Evolutionary conservation across 805 yeast species (phyloP).

Genomic region (Kluyveromyces dobzhanskii): DNA sequence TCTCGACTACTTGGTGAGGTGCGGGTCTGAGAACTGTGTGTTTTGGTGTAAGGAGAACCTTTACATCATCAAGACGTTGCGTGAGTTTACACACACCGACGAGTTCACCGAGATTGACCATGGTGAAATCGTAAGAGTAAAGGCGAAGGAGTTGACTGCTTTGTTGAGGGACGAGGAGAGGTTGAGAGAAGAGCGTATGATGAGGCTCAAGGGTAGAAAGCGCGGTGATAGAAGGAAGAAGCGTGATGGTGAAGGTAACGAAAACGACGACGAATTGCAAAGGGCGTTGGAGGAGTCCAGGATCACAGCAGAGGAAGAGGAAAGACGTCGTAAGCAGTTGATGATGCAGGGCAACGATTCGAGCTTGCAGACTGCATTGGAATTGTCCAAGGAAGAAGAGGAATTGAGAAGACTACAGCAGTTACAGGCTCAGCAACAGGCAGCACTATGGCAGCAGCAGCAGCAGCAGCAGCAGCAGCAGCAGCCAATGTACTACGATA

Average conservation of each 20-base stretch:
- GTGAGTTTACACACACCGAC: conserved; percentile 82
- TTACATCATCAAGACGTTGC: conserved; percentile 78
- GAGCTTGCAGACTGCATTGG: conserved; percentile 25
- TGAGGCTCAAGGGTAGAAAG: conserved; percentile 29
- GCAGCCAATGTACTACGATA: conserved; percentile 26
- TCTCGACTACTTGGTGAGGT: conserved; percentile 78
- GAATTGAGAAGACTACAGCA: conserved; percentile 25
- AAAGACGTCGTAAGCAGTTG: conserved; percentile 38
- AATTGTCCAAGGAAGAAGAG: conserved; percentile 26
- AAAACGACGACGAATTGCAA: conserved; percentile 68
- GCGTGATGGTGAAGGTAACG: conserved; percentile 22
- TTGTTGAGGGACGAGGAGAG: conserved; percentile 76
- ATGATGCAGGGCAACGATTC: conserved; percentile 15
- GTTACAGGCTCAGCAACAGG: conserved; percentile 18
- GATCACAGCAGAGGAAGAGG: conserved; percentile 79
- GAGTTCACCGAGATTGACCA: conserved; percentile 66
- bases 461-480: conserved; percentile 23
- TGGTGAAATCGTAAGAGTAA: conserved; percentile 80
- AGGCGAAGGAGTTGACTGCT: conserved; percentile 83
- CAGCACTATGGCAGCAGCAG: conserved; percentile 14
- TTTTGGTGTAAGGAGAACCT: conserved; percentile 86
- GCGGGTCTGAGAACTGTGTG: conserved; percentile 83
- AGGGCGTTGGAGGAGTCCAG: conserved; percentile 74
- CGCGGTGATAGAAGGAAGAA: conserved; percentile 30
- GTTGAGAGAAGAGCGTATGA: conserved; percentile 57